Conservation (phyloP, 2,329 filamentous ascomycete genomes). For the Dothideomycetes sp. region DNA sequence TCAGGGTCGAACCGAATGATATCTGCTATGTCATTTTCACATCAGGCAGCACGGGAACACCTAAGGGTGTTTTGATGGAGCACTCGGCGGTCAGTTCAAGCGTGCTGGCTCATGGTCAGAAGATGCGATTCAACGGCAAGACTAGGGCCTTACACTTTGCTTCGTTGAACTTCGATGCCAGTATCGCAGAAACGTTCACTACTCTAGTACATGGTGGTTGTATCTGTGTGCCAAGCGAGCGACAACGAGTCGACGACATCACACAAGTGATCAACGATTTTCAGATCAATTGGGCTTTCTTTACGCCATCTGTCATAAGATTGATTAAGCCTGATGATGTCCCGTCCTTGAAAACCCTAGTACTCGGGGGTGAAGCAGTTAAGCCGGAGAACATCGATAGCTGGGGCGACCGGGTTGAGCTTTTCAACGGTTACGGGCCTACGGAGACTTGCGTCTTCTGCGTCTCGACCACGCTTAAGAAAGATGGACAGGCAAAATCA, state of each 20-base stretch:
- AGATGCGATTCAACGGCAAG: neutral
- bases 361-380: neutral
- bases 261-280: neutral
- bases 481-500: too few relatives aligned
- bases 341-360: neutral
- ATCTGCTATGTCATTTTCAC: too few relatives aligned
- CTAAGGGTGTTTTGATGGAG: slow-evolving; percentile 19
- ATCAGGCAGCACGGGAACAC: slow-evolving; percentile 20
- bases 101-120: neutral
- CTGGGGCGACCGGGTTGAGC: too few relatives aligned
- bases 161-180: neutral
- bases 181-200: neutral
- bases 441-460: neutral
- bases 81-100: neutral
- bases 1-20: too few relatives aligned
- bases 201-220: neutral
- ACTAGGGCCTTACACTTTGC: neutral
- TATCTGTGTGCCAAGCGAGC: neutral
- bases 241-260: neutral
- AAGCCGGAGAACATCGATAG: neutral
- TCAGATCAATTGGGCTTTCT: neutral
- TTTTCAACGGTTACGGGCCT: too few relatives aligned
- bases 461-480: too few relatives aligned
- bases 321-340: neutral
- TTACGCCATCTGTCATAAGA: neutral